Evolutionary conservation across 371 early-diverging fungal species (phyloP).

Genomic region (Mycotypha africana): DNA sequence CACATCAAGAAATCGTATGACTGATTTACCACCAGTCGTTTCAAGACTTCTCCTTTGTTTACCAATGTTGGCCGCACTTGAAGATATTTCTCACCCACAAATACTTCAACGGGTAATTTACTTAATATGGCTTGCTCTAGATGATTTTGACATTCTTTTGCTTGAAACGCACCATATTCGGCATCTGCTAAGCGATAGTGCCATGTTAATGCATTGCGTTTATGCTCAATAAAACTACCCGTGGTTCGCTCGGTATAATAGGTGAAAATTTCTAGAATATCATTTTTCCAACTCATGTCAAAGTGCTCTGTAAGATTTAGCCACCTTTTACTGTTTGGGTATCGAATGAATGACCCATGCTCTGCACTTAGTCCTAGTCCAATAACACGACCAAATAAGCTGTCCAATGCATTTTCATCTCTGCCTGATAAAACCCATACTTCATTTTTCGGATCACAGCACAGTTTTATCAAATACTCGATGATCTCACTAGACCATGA

Average conservation of each 20-base stretch:
- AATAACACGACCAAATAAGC: constrained; percentile 78
- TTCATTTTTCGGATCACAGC: constrained; percentile 73
- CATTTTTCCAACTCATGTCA: constrained; percentile 84
- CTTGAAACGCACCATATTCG: constrained; percentile 77
- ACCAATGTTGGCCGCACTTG: constrained; percentile 81
- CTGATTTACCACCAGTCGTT: constrained; percentile 58
- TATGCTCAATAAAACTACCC: constrained; percentile 82
- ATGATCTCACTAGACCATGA: constrained; percentile 65
- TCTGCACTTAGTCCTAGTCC: constrained; percentile 80
- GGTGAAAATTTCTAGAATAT: constrained; percentile 80
- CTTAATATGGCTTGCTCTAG: constrained; percentile 81
- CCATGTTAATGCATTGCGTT: constrained; percentile 83
- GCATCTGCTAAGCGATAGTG: constrained; percentile 90
- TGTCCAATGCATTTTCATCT: constrained; percentile 76
- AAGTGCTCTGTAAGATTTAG: constrained; percentile 72
- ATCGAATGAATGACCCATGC: constrained; percentile 64
- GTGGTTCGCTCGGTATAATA: constrained; percentile 90
- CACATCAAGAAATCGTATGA: constrained; percentile 82
- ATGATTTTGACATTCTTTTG: constrained; percentile 91
- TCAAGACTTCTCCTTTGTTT: constrained; percentile 94
- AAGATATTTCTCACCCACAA: constrained; percentile 94
- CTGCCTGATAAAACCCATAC: constrained; percentile 95
- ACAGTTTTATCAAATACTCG: constrained; percentile 55
- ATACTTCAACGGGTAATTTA: constrained; percentile 89
- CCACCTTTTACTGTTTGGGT: constrained; percentile 61